Conservation (phyloP, 2,329 filamentous ascomycete genomes). For the Nigrospora oryzae region DNA sequence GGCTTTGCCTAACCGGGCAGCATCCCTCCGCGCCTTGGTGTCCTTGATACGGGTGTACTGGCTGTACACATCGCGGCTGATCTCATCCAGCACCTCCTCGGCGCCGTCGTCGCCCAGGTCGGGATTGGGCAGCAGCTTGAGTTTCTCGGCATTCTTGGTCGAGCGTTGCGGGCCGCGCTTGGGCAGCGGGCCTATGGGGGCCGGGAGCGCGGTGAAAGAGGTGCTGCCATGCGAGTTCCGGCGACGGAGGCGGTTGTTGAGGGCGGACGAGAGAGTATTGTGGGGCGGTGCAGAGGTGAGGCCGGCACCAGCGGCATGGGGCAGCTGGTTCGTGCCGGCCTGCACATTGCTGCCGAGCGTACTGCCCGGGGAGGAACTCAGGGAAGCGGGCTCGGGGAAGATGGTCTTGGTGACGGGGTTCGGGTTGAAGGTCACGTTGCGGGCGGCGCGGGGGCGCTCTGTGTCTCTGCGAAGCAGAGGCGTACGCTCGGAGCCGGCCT, state of each 20-base stretch:
- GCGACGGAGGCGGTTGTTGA: constrained; percentile 82
- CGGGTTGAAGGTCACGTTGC: constrained; percentile 72
- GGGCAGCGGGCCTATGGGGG: constrained; percentile 25
- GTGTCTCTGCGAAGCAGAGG: constrained; percentile 21
- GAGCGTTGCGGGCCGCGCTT: constrained; percentile 94
- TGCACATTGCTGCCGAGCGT: constrained; percentile 29
- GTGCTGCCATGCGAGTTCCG: constrained; percentile 73
- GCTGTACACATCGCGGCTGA: constrained; percentile 89
- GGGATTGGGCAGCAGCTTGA: constrained; percentile 92
- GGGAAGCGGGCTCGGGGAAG: constrained; percentile 34
- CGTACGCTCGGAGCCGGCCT: constrained; percentile 17
- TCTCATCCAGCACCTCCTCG: constrained; percentile 56
- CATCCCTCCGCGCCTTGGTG: constrained; percentile 83
- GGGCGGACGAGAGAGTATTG: constrained; percentile 51
- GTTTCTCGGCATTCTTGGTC: constrained; percentile 90
- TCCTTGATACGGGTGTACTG: constrained; percentile 98
- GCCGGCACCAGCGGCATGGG: background rate
- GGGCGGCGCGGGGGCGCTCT: constrained; percentile 34
- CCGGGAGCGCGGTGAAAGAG: constrained; percentile 28
- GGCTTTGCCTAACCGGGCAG: constrained; percentile 84
- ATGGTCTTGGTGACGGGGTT: constrained; percentile 57
- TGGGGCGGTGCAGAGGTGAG: constrained; percentile 11
- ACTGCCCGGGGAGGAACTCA: constrained; percentile 17
- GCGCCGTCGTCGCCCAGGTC: constrained; percentile 36
- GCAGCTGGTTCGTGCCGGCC: constrained; percentile 20